phyloP scores from a whole-genome alignment of 1,139 yeast genomes.

The Lodderomyces elongisporus region DNA sequence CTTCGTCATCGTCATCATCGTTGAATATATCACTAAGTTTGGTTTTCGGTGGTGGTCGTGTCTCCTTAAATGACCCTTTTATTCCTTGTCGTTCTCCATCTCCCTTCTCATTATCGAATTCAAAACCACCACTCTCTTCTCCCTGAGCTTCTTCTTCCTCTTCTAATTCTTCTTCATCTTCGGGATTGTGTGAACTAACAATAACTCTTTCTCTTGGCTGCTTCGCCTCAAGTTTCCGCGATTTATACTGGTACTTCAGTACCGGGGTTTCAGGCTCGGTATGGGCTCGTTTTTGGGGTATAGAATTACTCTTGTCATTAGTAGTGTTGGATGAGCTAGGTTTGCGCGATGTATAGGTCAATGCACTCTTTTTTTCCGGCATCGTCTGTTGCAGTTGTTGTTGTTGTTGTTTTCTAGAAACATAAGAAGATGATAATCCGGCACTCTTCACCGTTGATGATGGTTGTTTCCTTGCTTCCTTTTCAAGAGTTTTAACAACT shows the following conservation, averaged over 20 bases:
- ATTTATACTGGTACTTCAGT: slow-evolving; percentile 29
- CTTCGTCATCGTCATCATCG: slow-evolving; percentile 11
- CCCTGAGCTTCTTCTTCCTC: background rate
- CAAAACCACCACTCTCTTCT: slow-evolving; percentile 7
- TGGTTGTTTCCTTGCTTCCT: background rate
- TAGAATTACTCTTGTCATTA: slow-evolving; percentile 1
- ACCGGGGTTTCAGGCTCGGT: slow-evolving; percentile 12
- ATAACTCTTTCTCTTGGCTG: slow-evolving; percentile 28
- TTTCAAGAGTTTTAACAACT: background rate
- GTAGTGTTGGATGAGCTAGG: slow-evolving; percentile 11
- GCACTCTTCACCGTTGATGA: slow-evolving; percentile 11
- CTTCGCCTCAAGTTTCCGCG: slow-evolving; percentile 29
- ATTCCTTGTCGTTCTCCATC: slow-evolving; percentile 3
- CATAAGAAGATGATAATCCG: slow-evolving; percentile 23
- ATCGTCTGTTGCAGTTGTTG: too few species aligned
- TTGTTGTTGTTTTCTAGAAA: slow-evolving; percentile 22
- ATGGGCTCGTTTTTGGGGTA: slow-evolving; percentile 11
- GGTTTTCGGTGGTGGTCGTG: slow-evolving; percentile 9
- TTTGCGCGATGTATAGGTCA: slow-evolving; percentile 22
- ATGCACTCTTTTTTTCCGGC: slow-evolving; percentile 4
- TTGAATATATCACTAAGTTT: slow-evolving; percentile 17
- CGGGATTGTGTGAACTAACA: slow-evolving; percentile 1
- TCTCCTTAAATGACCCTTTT: too few species aligned
- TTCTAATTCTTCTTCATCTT: background rate
- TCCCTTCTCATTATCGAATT: slow-evolving; percentile 8